Percentiles rank a stretch among this genome's conserved stretches.
Conservation (phyloP, 371 early-diverging fungal genomes). For the Saksenaea oblongispora region DNA sequence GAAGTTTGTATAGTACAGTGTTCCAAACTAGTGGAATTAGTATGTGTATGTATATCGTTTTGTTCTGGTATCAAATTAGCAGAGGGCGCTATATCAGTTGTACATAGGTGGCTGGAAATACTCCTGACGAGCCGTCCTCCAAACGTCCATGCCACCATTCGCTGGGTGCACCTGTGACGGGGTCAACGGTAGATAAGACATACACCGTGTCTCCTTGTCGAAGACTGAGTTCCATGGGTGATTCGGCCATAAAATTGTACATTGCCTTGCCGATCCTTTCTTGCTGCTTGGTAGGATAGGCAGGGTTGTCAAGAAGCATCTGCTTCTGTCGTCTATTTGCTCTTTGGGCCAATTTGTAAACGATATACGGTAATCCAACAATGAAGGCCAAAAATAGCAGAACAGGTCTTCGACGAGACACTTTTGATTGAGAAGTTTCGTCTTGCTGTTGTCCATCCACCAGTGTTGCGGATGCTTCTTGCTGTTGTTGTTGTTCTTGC, state of each 20-base stretch:
- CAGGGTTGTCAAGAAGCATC: slow-evolving; percentile 31
- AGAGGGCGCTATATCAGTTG: neutral
- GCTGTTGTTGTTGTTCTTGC: slow-evolving; percentile 57
- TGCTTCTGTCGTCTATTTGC: slow-evolving; percentile 47
- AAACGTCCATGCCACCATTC: slow-evolving; percentile 94
- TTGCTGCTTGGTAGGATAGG: neutral
- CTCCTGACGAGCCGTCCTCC: slow-evolving; percentile 80
- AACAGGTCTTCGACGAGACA: slow-evolving; percentile 59
- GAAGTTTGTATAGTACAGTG: too few species aligned
- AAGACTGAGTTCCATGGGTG: slow-evolving; percentile 79
- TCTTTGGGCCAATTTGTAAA: slow-evolving; percentile 77
- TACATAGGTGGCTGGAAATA: slow-evolving; percentile 93
- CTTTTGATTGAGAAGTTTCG: slow-evolving; percentile 21
- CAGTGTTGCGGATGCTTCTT: slow-evolving; percentile 46
- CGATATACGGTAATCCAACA: slow-evolving; percentile 88
- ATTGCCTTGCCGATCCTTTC: slow-evolving; percentile 77
- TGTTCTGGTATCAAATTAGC: neutral
- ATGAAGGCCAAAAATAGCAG: slow-evolving; percentile 79
- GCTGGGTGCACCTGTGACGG: slow-evolving; percentile 66
- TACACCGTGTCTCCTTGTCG: slow-evolving; percentile 88
- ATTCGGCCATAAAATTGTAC: slow-evolving; percentile 81
- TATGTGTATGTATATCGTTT: neutral
- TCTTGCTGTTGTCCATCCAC: slow-evolving; percentile 49
- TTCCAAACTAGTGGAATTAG: neutral
- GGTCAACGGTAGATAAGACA: slow-evolving; percentile 75